phyloP scores from a whole-genome alignment of 305 asterid species.

The Solanum chacoense region DNA sequence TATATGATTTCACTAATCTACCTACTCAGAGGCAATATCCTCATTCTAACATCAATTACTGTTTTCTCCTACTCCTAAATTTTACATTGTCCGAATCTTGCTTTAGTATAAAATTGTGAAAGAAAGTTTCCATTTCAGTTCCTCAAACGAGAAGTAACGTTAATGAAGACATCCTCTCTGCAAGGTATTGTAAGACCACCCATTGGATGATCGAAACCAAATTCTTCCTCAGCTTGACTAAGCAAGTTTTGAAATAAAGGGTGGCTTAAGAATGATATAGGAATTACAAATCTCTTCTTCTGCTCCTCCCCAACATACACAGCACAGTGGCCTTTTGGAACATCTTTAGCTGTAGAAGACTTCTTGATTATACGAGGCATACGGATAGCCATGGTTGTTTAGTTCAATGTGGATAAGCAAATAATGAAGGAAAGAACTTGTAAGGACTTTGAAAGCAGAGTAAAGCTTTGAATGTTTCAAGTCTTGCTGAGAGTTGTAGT shows the following conservation, averaged over 20 bases:
- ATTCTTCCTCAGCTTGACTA: conserved; percentile 18
- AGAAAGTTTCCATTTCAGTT: background rate
- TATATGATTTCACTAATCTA: background rate
- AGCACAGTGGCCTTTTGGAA: background rate
- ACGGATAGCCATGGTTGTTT: background rate
- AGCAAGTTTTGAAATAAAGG: conserved; percentile 2
- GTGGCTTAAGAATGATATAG: conserved; percentile 1
- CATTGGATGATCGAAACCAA: conserved; percentile 22
- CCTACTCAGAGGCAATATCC: background rate
- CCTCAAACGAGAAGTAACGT: conserved; percentile 7
- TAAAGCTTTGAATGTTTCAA: background rate
- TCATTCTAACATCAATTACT: background rate
- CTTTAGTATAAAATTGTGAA: background rate
- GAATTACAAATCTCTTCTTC: conserved; percentile 2
- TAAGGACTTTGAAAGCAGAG: background rate
- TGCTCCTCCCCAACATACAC: conserved; percentile 2
- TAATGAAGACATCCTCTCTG: conserved; percentile 3
- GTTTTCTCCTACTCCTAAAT: background rate
- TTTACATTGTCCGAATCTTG: background rate
- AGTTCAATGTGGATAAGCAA: background rate
- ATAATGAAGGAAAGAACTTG: background rate
- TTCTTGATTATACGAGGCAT: background rate
- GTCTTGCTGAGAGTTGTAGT: background rate
- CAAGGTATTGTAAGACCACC: conserved; percentile 28
- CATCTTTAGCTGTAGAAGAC: background rate